phyloP scores from a whole-genome alignment of 1,284 basidiomycete genomes.

The Vanrija sp. region DNA sequence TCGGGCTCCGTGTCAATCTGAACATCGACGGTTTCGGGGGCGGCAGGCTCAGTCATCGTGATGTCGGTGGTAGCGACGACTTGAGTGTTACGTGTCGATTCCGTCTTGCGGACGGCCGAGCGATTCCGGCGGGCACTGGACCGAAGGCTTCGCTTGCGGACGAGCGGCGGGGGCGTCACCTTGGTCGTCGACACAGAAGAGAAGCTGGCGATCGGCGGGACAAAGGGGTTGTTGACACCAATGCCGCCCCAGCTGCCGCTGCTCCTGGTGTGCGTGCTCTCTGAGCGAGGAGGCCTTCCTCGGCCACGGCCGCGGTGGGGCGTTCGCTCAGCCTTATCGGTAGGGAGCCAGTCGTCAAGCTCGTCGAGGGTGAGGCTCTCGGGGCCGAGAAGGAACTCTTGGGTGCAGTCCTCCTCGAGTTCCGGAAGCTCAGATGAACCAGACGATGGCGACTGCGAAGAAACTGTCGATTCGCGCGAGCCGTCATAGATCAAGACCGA shows the following conservation, averaged over 20 bases:
- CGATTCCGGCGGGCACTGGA: conserved; percentile 9
- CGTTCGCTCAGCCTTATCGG: conserved; percentile 18
- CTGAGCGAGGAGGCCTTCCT: conserved; percentile 4
- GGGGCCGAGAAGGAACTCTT: conserved; percentile 36
- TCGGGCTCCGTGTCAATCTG: conserved; percentile 9
- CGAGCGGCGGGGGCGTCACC: conserved; percentile 9
- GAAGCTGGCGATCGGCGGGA: conserved; percentile 12
- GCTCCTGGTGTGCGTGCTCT: conserved; percentile 5
- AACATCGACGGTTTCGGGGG: conserved; percentile 7
- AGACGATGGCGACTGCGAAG: conserved; percentile 22
- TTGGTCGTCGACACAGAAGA: background rate
- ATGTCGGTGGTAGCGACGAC: conserved; percentile 4
- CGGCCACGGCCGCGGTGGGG: conserved; percentile 22
- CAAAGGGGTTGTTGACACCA: conserved; percentile 30
- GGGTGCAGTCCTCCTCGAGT: conserved; percentile 5
- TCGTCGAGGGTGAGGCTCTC: conserved; percentile 44
- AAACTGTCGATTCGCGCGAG: conserved; percentile 16
- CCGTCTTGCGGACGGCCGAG: conserved; percentile 11
- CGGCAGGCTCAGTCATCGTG: conserved; percentile 11
- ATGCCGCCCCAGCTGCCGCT: conserved; percentile 39
- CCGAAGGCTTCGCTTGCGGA: conserved; percentile 14
- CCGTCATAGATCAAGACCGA: conserved; percentile 2
- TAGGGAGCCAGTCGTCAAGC: conserved; percentile 39
- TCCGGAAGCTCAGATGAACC: conserved; percentile 31
- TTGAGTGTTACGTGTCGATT: conserved; percentile 7